Evolutionary conservation across 2,329 filamentous ascomycete species (phyloP).

Genomic region (Plectosphaerella cucumerina): DNA sequence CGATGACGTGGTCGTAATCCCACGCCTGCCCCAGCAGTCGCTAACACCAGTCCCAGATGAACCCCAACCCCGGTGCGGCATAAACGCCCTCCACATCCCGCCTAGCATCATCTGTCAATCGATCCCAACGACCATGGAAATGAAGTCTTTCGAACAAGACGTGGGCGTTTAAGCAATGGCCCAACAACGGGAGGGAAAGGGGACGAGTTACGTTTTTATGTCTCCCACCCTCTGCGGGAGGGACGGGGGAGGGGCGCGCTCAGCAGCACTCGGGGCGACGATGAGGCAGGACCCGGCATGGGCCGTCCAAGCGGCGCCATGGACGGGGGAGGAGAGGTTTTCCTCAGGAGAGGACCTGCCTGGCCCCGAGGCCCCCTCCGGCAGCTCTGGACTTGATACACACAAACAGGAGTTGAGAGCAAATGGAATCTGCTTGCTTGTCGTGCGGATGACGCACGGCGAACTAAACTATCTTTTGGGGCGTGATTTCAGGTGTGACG

Average conservation of each 20-base stretch:
- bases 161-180: conserved; percentile 11
- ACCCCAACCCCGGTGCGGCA: conserved; percentile 32
- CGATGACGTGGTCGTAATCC: neutral
- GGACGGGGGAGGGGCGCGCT: neutral
- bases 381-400: neutral
- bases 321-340: too few species aligned
- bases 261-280: neutral
- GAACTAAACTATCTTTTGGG: neutral
- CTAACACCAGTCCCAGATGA: conserved; percentile 24
- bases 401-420: neutral
- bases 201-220: too few species aligned
- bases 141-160: conserved; percentile 9
- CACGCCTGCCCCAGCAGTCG: neutral
- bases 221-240: conserved; percentile 7
- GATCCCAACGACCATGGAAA: conserved; percentile 13
- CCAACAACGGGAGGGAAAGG: neutral
- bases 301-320: too few species aligned
- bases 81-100: conserved; percentile 20
- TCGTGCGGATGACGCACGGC: neutral
- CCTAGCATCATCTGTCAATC: conserved; percentile 3
- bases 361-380: neutral
- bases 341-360: too few species aligned
- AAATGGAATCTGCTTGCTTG: conserved; percentile 1
- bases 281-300: too few species aligned
- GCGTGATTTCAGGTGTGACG: too few species aligned